phyloP scores from a whole-genome alignment of 352 stramenopile species.

The Globisporangium okanoganense region DNA sequence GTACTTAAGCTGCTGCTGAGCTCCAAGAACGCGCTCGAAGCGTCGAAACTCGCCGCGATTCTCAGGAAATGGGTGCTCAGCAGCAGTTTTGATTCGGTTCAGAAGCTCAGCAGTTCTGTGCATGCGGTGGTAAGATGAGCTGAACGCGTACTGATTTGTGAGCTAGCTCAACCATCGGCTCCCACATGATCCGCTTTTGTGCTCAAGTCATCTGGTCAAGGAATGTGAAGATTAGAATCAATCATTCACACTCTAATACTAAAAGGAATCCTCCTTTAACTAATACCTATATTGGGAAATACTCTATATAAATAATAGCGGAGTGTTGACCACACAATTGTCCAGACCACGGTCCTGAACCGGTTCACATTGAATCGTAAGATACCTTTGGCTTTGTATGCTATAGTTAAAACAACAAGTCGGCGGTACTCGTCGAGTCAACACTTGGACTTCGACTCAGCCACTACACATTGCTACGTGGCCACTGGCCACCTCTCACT shows the following conservation, averaged over 20 bases:
- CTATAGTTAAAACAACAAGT: background rate
- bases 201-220: no score
- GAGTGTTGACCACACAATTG: background rate
- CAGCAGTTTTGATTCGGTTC: background rate
- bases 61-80: conserved; percentile 35
- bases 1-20: conserved; percentile 44
- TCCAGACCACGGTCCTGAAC: background rate
- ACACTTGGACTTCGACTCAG: no score
- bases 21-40: conserved; percentile 57
- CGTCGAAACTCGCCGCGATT: conserved; percentile 36
- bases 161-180: no score
- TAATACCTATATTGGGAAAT: no score
- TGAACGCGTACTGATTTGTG: no score
- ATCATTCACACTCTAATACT: no score
- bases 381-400: background rate
- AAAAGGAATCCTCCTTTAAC: no score
- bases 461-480: no score
- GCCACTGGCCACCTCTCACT: no score
- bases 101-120: background rate
- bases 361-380: background rate
- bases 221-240: no score
- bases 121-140: background rate
- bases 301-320: no score
- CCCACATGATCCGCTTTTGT: no score
- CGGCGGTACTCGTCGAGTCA: background rate